Evolutionary conservation across 2,329 filamentous ascomycete species (phyloP).

Genomic region (Cladophialophora bantiana): DNA sequence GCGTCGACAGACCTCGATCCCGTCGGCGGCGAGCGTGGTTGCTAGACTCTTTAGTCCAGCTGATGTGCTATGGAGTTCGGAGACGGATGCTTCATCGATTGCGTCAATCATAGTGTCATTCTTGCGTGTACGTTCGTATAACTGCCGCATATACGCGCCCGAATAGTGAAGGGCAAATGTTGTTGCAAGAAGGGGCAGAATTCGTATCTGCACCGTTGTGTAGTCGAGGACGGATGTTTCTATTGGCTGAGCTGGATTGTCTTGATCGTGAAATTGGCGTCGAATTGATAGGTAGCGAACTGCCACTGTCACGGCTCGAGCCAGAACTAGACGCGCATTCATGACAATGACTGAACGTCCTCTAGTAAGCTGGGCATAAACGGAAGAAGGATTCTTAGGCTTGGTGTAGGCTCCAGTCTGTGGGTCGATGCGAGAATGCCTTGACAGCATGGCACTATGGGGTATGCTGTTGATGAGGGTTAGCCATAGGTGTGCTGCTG

Average conservation of each 20-base stretch:
- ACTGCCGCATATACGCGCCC: constrained; percentile 53
- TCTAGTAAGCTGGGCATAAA: constrained; percentile 57
- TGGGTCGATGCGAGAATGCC: constrained; percentile 56
- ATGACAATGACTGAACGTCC: constrained; percentile 49
- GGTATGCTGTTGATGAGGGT: constrained; percentile 45
- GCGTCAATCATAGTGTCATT: constrained; percentile 55
- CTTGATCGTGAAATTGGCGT: constrained; percentile 59
- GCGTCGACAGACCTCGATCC: constrained; percentile 75
- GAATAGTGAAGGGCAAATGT: constrained; percentile 58
- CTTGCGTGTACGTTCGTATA: constrained; percentile 55
- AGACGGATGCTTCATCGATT: constrained; percentile 61
- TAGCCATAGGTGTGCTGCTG: background rate
- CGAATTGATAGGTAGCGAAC: constrained; percentile 58
- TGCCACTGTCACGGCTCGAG: constrained; percentile 60
- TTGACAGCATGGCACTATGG: constrained; percentile 56
- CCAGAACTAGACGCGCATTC: constrained; percentile 59
- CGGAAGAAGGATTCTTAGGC: constrained; percentile 54
- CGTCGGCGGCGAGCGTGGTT: constrained; percentile 74
- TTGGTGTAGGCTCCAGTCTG: constrained; percentile 54
- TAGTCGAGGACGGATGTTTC: constrained; percentile 60
- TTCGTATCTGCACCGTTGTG: constrained; percentile 60
- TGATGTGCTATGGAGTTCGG: constrained; percentile 76
- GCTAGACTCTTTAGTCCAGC: constrained; percentile 77
- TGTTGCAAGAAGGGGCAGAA: constrained; percentile 60
- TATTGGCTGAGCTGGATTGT: constrained; percentile 46